Percentiles rank a stretch among this genome's conserved stretches.
These are phyloP conservation scores for Populus euphratica DNA, from an alignment of 345 rosid species.

Conservation along the genomic window DNA sequence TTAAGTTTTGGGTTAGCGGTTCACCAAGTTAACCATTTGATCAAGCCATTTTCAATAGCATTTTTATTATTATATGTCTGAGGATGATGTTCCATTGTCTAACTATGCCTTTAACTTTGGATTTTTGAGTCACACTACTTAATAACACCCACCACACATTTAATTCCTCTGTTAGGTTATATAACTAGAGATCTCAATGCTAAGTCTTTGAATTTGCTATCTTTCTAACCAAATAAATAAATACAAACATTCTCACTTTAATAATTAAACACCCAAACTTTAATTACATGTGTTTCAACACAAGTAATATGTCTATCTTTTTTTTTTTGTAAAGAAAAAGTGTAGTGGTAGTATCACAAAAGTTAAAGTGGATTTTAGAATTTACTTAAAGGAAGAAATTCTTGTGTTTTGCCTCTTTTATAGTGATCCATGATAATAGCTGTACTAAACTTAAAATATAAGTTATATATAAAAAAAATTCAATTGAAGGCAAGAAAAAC, in stretches of 20 bases:
- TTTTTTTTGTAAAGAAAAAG: no score
- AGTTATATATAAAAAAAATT: constrained; percentile 15
- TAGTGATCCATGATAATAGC: neutral
- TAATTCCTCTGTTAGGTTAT: neutral
- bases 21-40: no score
- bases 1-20: no score
- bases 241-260: neutral
- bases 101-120: neutral
- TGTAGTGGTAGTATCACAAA: neutral
- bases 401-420: constrained; percentile 1
- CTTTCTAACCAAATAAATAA: neutral
- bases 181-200: neutral
- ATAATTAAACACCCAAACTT: neutral
- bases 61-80: neutral
- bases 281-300: neutral
- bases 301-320: neutral
- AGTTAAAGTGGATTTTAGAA: neutral
- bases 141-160: neutral
- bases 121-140: neutral
- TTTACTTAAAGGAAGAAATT: neutral
- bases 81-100: neutral
- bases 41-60: no score
- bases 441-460: constrained; percentile 32
- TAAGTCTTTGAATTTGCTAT: neutral
- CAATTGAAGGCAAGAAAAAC: constrained; percentile 26